Percentiles rank a stretch among this genome's conserved stretches.
phyloP scores from a whole-genome alignment of 1,284 basidiomycete species.

The Filobasidium uniguttulatum region DNA sequence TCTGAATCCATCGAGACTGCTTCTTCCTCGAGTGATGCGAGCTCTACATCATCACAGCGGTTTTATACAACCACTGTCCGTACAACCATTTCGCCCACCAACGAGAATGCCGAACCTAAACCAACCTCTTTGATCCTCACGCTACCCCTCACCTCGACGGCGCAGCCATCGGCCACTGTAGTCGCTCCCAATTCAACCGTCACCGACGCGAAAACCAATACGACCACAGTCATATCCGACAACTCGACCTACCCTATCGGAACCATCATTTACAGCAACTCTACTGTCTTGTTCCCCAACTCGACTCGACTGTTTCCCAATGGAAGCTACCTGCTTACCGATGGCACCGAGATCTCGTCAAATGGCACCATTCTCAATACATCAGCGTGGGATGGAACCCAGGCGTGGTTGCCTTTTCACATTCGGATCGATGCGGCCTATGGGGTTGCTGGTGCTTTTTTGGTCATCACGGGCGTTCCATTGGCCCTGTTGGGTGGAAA shows the following conservation, averaged over 20 bases:
- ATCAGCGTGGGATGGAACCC: constrained; percentile 27
- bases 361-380: constrained; percentile 21
- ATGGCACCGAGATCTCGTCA: constrained; percentile 14
- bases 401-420: constrained; percentile 36
- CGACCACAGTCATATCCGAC: background rate
- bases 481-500: constrained; percentile 84
- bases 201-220: background rate
- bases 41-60: too few species aligned
- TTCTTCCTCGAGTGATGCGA: too few species aligned
- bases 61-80: too few species aligned
- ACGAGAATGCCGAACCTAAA: too few species aligned
- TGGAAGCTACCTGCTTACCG: constrained; percentile 13
- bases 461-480: constrained; percentile 78
- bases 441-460: constrained; percentile 70
- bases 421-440: constrained; percentile 77
- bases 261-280: constrained; percentile 9
- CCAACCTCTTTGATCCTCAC: too few species aligned
- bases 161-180: too few species aligned
- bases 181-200: too few species aligned
- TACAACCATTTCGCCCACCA: too few species aligned
- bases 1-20: too few species aligned
- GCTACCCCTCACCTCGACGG: too few species aligned
- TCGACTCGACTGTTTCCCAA: constrained; percentile 7
- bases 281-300: constrained; percentile 19
- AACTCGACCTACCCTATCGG: constrained; percentile 16